A percentile compares a stretch with the other conserved stretches of the same genome.
Evolutionary conservation across 306 rosid species (phyloP).

Genomic region (Betula pendula): DNA sequence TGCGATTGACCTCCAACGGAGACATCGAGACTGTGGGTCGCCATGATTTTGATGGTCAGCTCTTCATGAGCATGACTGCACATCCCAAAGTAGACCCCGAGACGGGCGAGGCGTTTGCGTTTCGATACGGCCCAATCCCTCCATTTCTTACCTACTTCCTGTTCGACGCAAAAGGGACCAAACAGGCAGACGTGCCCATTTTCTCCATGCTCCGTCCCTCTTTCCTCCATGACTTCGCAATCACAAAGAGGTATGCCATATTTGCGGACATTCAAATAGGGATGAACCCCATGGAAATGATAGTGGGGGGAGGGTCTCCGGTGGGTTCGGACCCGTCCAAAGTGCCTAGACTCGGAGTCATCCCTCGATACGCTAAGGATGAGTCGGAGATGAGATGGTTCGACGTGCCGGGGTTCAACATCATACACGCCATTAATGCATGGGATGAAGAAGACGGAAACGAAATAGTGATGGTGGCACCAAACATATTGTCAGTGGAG

Average conservation of each 20-base stretch:
- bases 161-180: conserved; percentile 47
- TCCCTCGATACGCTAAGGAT: conserved; percentile 63
- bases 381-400: conserved; percentile 79
- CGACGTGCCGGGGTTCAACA: conserved; percentile 79
- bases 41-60: conserved; percentile 65
- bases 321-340: conserved; percentile 62
- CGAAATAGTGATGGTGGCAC: conserved; percentile 64
- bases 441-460: conserved; percentile 79
- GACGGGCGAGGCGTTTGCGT: conserved; percentile 75
- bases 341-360: conserved; percentile 56
- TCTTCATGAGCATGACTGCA: conserved; percentile 72
- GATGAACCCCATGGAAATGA: conserved; percentile 69
- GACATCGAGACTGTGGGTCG: conserved; percentile 66
- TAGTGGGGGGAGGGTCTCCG: conserved; percentile 61
- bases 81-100: conserved; percentile 76
- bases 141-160: conserved; percentile 79
- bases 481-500: conserved; percentile 71
- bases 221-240: conserved; percentile 79
- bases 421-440: conserved; percentile 75
- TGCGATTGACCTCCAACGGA: conserved; percentile 41
- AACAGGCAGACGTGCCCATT: conserved; percentile 64
- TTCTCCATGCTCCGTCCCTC: conserved; percentile 74
- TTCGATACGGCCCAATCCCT: conserved; percentile 70
- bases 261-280: conserved; percentile 77
- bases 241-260: conserved; percentile 65